These are phyloP conservation scores for Blastocystis sp. DNA, from an alignment of 352 stramenopile genomes.

Conservation along the genomic window DNA sequence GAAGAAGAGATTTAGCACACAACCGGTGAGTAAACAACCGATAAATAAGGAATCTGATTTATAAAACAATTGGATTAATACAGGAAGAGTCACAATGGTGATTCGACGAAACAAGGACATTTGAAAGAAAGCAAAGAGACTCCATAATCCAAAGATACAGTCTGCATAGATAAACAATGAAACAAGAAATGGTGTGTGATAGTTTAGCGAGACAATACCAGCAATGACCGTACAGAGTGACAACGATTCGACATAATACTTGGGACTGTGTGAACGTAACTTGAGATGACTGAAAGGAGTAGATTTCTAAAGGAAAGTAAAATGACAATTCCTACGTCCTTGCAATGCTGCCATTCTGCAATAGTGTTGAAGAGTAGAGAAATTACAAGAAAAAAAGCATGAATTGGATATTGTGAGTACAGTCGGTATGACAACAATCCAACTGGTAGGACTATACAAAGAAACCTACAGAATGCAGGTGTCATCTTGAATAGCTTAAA, in stretches of 20 bases:
- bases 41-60: background rate
- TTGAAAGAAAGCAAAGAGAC: background rate
- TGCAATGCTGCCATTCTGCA: background rate
- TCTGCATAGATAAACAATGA: background rate
- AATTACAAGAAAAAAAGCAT: background rate
- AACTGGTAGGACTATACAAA: background rate
- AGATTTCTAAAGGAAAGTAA: background rate
- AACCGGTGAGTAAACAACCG: background rate
- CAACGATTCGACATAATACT: background rate
- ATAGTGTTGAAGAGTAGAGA: background rate
- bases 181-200: background rate
- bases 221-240: background rate
- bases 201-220: background rate
- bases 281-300: background rate
- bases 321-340: background rate
- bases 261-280: background rate
- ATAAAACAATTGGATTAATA: background rate
- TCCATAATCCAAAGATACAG: background rate
- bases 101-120: background rate
- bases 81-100: background rate
- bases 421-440: background rate
- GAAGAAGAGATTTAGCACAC: background rate
- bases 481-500: background rate
- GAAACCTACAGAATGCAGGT: background rate
- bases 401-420: background rate